A percentile compares a stretch with the other conserved stretches of the same genome.
Conservation (phyloP, 129 eudicot genomes). For the Flaveria sonorensis region DNA sequence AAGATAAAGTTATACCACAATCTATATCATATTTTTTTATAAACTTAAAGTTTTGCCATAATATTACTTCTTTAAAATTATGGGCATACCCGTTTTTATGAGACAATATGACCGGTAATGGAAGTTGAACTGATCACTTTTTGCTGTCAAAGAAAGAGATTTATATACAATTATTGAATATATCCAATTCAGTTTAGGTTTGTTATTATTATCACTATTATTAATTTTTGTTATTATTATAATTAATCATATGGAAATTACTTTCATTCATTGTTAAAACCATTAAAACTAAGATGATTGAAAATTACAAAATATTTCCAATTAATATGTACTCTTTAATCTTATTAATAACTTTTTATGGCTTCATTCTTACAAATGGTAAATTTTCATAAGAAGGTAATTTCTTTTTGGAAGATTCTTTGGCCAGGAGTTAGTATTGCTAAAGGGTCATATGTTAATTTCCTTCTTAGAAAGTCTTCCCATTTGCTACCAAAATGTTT, state of each 20-base stretch:
- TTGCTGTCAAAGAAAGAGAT: no score
- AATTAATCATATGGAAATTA: not conserved
- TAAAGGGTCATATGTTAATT: constrained; percentile 73
- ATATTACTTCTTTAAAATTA: no score
- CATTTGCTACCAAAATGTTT: constrained; percentile 77
- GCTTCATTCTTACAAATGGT: not conserved
- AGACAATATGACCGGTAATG: no score
- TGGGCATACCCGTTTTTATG: no score
- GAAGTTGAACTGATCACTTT: no score
- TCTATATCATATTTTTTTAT: no score
- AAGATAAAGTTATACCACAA: no score
- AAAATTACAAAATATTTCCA: not conserved
- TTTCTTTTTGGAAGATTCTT: constrained; percentile 67
- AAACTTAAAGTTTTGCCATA: no score
- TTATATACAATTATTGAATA: no score
- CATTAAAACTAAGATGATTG: constrained; percentile 1
- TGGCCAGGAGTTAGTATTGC: constrained; percentile 95
- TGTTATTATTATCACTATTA: no score
- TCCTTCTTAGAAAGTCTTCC: constrained; percentile 62
- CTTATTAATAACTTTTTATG: constrained; percentile 8
- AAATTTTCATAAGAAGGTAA: constrained; percentile 32
- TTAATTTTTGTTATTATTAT: not conserved
- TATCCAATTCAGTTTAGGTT: no score
- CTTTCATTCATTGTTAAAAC: constrained; percentile 6
- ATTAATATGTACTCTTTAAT: constrained; percentile 27